Conservation (phyloP, 371 early-diverging fungal species). For the Mucor saturninus region DNA sequence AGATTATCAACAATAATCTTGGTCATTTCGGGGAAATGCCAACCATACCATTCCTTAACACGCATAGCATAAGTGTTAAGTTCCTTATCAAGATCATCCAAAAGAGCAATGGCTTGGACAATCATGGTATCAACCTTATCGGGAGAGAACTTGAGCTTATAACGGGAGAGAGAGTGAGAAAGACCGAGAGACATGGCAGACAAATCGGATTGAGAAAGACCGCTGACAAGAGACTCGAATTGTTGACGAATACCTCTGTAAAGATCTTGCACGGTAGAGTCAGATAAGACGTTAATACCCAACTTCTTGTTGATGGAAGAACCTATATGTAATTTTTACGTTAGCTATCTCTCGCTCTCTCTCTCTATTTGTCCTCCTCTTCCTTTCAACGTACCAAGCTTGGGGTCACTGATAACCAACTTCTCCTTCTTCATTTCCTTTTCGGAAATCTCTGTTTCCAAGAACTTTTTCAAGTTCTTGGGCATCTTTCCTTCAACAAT, state of each 20-base stretch:
- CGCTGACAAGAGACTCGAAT: slow-evolving; percentile 69
- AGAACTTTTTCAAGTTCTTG: slow-evolving; percentile 91
- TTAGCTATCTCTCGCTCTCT: too few relatives aligned
- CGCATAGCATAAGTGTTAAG: slow-evolving; percentile 98
- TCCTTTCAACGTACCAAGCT: slow-evolving; percentile 75
- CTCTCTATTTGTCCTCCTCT: not conserved
- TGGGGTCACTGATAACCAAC: slow-evolving; percentile 91
- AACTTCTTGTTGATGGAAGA: slow-evolving; percentile 92
- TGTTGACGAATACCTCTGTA: slow-evolving; percentile 95
- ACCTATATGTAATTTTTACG: slow-evolving; percentile 31
- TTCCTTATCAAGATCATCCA: slow-evolving; percentile 96
- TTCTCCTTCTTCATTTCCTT: slow-evolving; percentile 90
- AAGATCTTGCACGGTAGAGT: slow-evolving; percentile 84
- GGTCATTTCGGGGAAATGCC: slow-evolving; percentile 94
- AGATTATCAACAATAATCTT: slow-evolving; percentile 79
- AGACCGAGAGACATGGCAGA: slow-evolving; percentile 85
- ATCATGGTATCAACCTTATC: slow-evolving; percentile 96
- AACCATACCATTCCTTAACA: slow-evolving; percentile 94
- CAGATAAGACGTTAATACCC: slow-evolving; percentile 88
- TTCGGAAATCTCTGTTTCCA: slow-evolving; percentile 79
- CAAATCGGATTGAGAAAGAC: slow-evolving; percentile 78
- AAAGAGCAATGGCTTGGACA: slow-evolving; percentile 91
- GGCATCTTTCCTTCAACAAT: slow-evolving; percentile 94
- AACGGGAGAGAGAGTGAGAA: slow-evolving; percentile 83
- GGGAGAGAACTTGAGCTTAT: slow-evolving; percentile 91